Percentiles rank a stretch among this genome's conserved stretches.
These are phyloP conservation scores for Hemerocallis citrina DNA, from an alignment of 106 monocot species.

Conservation along the genomic window DNA sequence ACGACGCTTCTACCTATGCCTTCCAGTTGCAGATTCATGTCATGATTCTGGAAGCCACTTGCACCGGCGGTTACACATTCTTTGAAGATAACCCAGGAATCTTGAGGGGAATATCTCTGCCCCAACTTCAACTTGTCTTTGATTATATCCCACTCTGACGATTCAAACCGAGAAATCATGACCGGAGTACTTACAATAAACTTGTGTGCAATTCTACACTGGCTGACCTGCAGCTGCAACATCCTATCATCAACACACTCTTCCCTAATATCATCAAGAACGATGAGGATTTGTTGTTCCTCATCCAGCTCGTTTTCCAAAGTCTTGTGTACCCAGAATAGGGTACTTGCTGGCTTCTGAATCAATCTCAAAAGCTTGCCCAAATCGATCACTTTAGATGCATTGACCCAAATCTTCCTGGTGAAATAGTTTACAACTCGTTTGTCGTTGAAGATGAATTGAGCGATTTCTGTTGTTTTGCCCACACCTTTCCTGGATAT, in stretches of 20 bases:
- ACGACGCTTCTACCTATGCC: not conserved
- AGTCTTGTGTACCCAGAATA: conserved; percentile 1
- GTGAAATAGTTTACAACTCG: not conserved
- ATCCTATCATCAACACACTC: not conserved
- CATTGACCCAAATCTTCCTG: not conserved
- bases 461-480: not conserved
- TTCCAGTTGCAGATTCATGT: not conserved
- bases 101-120: not conserved
- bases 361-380: not conserved
- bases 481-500: not conserved
- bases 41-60: too few species aligned
- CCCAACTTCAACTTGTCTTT: not conserved
- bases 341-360: not conserved
- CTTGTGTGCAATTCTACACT: not conserved
- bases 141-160: too few species aligned
- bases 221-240: not conserved
- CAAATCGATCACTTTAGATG: not conserved
- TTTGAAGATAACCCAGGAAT: not conserved
- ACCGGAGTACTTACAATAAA: not conserved
- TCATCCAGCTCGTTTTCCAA: not conserved
- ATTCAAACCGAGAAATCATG: not conserved
- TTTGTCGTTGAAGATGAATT: not conserved
- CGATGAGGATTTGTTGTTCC: not conserved
- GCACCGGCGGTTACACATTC: not conserved
- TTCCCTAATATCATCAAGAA: not conserved